phyloP scores from a whole-genome alignment of 2,329 filamentous ascomycete genomes.

The Verticillium longisporum region DNA sequence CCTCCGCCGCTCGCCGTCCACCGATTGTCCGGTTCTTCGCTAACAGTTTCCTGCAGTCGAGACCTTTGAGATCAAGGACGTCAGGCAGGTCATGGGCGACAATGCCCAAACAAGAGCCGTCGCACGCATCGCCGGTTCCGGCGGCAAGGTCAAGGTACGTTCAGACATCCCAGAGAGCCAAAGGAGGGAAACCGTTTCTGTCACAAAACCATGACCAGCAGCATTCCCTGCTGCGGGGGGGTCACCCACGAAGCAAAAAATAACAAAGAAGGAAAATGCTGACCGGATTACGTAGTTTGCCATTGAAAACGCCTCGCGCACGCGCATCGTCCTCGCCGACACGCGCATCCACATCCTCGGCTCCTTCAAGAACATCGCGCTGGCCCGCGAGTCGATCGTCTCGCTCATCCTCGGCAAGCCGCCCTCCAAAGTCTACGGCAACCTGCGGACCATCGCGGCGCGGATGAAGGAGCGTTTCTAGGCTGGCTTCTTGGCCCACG shows the following conservation, averaged over 20 bases:
- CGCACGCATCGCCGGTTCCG: slow-evolving; percentile 76
- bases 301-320: slow-evolving; percentile 87
- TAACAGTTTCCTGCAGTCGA: slow-evolving; percentile 4
- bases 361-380: slow-evolving; percentile 77
- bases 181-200: too few relatives aligned
- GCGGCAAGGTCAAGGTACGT: slow-evolving; percentile 29
- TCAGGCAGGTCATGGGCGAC: slow-evolving; percentile 47
- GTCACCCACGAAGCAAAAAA: too few relatives aligned
- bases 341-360: slow-evolving; percentile 88
- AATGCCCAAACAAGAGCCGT: slow-evolving; percentile 63
- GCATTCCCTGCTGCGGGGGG: too few relatives aligned
- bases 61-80: slow-evolving; percentile 86
- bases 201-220: too few relatives aligned
- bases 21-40: background rate
- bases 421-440: slow-evolving; percentile 77
- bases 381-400: slow-evolving; percentile 31
- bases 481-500: background rate
- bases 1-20: too few relatives aligned
- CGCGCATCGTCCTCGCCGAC: slow-evolving; percentile 85
- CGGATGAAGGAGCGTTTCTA: slow-evolving; percentile 96
- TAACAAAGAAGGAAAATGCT: too few relatives aligned
- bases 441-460: slow-evolving; percentile 77
- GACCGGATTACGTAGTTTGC: slow-evolving; percentile 48
- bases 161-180: slow-evolving; percentile 23
- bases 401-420: slow-evolving; percentile 56